Base-by-base conservation (phyloP, 2,329 filamentous ascomycete genomes). In the Gnomoniopsis smithogilvyi region DNA sequence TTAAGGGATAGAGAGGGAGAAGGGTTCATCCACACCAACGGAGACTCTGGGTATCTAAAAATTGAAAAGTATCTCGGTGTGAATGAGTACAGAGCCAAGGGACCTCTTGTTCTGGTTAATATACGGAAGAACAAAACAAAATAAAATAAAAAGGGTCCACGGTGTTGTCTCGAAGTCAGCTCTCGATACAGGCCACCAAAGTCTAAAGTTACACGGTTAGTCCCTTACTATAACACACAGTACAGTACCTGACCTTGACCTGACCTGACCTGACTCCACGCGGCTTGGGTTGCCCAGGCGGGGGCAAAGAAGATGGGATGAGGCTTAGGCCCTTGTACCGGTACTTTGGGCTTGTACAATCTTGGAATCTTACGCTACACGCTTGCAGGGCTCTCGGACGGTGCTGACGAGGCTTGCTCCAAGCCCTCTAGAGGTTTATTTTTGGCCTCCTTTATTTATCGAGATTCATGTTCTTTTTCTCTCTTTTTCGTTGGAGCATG, bases 151-250 rank as follows among this genome's bases (percentile, higher is more conserved):
- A 30, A 30, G 8, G 26, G 26, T 21, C 21, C 51, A 52, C 38
- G 51, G 51, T 19, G 14, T 14, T 43, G 51, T 52, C 51, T 52
- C 51, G 51, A 52, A 51, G 51, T 43, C 21, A 36, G 26, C 36
- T 52, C 51, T 21, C 41, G 6, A 41, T 8, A 52, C 33, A 51
- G 49, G 49, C 51, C 51, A 36, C 21, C 21, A 36, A 52, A 52
- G 51, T 52, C 51, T 52, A 30, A 33, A 52, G 26, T 8, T 30
- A 30, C 26, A 30, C 26, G 4, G 26, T n/a, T 30, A 30, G 26
- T 30, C 26, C 26, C 26, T 30, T 30, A 8, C 26, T 30, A 30
- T 30, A 30, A 8, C 26, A 30, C 26, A 30, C 26, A 30, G 26
- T 30, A 30, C 26, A 30, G 26, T 30, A 30, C 26, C 26, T 30